phyloP scores from a whole-genome alignment of 805 yeast genomes.

The Wickerhamiella brachini region DNA sequence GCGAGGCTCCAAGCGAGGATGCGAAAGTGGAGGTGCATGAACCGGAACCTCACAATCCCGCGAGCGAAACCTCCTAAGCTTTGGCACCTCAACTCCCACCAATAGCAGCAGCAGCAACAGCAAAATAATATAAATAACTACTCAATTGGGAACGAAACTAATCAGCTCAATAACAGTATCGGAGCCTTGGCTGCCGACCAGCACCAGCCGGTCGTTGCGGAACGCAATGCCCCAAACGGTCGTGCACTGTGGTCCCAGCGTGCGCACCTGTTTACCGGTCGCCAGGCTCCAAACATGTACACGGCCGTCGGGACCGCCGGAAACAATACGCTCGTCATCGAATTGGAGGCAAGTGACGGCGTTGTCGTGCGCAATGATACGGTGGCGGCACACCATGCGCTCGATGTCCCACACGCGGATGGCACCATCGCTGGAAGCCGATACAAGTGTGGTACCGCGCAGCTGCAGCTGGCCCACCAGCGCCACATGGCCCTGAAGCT shows the following conservation, averaged over 20 bases:
- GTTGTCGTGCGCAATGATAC: constrained; percentile 33
- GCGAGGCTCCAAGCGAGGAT: too few species aligned
- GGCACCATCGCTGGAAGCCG: constrained; percentile 80
- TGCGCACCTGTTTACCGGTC: constrained; percentile 28
- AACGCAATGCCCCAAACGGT: constrained; percentile 31
- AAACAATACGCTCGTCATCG: constrained; percentile 27
- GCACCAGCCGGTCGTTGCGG: constrained; percentile 27
- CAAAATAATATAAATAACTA: background rate
- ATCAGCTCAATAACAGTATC: constrained; percentile 25
- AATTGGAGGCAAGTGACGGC: constrained; percentile 30
- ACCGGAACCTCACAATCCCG: too few species aligned
- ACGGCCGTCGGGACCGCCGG: constrained; percentile 32
- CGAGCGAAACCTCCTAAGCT: too few species aligned
- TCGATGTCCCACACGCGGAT: constrained; percentile 74
- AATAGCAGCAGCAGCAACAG: too few species aligned
- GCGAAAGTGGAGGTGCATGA: too few species aligned
- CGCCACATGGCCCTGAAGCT: constrained; percentile 77
- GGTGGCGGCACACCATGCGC: constrained; percentile 64
- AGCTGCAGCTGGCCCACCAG: constrained; percentile 79
- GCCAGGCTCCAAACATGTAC: constrained; percentile 29
- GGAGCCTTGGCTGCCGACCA: constrained; percentile 19
- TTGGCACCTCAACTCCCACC: too few species aligned
- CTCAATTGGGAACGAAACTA: constrained; percentile 18
- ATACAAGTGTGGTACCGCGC: constrained; percentile 53
- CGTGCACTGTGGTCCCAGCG: constrained; percentile 24